These are phyloP conservation scores for Entelexis sorbosivorans DNA, from an alignment of 1,139 yeast genomes.

Conservation along the genomic window DNA sequence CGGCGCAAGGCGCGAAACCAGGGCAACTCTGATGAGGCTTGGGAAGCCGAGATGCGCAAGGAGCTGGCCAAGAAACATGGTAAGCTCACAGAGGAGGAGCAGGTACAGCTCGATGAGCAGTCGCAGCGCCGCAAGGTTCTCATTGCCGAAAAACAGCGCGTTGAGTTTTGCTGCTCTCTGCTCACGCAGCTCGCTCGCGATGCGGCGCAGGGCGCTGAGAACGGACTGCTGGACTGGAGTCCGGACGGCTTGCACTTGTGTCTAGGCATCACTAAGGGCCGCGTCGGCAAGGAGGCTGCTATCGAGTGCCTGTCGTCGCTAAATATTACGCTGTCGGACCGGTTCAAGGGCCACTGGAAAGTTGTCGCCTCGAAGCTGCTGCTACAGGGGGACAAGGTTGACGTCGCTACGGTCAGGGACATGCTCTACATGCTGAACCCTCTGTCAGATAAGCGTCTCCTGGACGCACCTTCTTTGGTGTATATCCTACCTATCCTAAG, in stretches of 20 bases:
- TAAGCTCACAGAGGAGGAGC: conserved; percentile 70
- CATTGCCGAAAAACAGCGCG: conserved; percentile 31
- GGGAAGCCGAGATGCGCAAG: conserved; percentile 79
- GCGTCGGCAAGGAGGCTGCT: conserved; percentile 27
- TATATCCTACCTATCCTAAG: conserved; percentile 55
- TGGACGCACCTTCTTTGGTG: conserved; percentile 57
- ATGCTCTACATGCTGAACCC: conserved; percentile 67
- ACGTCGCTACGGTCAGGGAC: conserved; percentile 45
- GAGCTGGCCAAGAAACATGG: conserved; percentile 51
- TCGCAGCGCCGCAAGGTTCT: conserved; percentile 42
- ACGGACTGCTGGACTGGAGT: conserved; percentile 65
- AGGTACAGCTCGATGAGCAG: conserved; percentile 53
- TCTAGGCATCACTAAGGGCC: conserved; percentile 36
- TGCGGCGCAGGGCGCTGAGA: conserved; percentile 41
- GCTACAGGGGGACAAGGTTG: conserved; percentile 35
- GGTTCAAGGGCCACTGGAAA: conserved; percentile 43
- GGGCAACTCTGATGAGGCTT: conserved; percentile 73
- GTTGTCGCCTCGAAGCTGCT: conserved; percentile 43
- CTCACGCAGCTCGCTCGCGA: conserved; percentile 37
- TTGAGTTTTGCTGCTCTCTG: conserved; percentile 45
- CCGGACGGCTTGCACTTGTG: conserved; percentile 45
- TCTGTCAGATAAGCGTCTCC: conserved; percentile 58
- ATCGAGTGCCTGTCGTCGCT: conserved; percentile 28
- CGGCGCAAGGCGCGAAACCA: conserved; percentile 40
- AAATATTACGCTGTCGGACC: conserved; percentile 31